Percentiles rank a stretch among this genome's conserved stretches.
Evolutionary conservation across 345 rosid genomes (phyloP).

Genomic region (Eucalyptus coolabah): DNA sequence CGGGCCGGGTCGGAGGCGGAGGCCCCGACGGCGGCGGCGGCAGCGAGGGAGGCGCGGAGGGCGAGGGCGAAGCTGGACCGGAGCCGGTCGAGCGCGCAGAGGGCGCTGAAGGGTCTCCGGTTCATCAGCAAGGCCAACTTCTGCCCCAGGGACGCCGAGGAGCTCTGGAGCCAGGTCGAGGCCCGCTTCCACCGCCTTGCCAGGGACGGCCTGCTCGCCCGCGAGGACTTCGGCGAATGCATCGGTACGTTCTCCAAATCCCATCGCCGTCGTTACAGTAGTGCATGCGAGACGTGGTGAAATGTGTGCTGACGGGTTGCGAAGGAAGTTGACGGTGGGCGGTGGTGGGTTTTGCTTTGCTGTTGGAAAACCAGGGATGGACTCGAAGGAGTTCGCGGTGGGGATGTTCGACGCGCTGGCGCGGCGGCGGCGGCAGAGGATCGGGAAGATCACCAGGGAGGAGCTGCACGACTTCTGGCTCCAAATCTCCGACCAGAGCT

Average conservation of each 20-base stretch:
- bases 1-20: constrained; percentile 23
- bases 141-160: constrained; percentile 13
- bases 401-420: constrained; percentile 75
- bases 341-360: not conserved
- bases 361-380: constrained; percentile 47
- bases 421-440: constrained; percentile 44
- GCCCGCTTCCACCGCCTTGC: constrained; percentile 42
- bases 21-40: not conserved
- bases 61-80: constrained; percentile 49
- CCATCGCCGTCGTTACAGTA: no score
- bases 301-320: not conserved
- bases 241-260: constrained; percentile 32
- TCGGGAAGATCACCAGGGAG: constrained; percentile 47
- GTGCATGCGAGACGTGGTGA: no score
- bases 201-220: constrained; percentile 51
- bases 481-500: constrained; percentile 83
- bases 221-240: constrained; percentile 92
- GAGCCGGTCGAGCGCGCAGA: constrained; percentile 56
- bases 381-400: constrained; percentile 85
- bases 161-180: constrained; percentile 72
- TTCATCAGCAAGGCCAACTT: constrained; percentile 53
- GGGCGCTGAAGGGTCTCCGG: constrained; percentile 69
- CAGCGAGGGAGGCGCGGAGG: constrained; percentile 50
- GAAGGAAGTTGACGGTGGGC: not conserved
- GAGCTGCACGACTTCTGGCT: constrained; percentile 90